Conservation (phyloP, 169 alveolate genomes). For the Besnoitia besnoiti region DNA sequence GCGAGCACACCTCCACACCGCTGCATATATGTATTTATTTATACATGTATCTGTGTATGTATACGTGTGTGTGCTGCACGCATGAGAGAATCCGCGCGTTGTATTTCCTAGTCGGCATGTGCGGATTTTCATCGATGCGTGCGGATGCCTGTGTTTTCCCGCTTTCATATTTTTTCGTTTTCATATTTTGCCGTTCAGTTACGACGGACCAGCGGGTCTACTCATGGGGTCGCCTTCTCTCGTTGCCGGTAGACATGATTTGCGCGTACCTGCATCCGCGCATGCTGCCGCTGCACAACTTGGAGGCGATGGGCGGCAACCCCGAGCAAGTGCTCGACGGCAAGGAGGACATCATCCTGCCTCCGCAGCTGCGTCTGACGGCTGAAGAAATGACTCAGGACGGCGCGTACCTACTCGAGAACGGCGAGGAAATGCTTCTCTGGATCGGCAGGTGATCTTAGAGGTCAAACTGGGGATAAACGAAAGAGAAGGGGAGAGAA, state of each 20-base stretch:
- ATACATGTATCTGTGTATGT: too few species aligned
- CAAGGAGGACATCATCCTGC: slow-evolving; percentile 64
- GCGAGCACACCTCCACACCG: too few species aligned
- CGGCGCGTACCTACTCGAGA: slow-evolving; percentile 86
- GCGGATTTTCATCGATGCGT: too few species aligned
- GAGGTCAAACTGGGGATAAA: too few species aligned
- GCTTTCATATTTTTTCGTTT: neutral
- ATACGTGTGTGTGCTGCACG: too few species aligned
- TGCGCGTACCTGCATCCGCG: slow-evolving; percentile 42
- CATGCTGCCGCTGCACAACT: slow-evolving; percentile 31
- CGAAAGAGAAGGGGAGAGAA: too few species aligned
- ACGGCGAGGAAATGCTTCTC: slow-evolving; percentile 87
- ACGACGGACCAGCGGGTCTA: slow-evolving; percentile 53
- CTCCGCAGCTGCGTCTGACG: slow-evolving; percentile 81
- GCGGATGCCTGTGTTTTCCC: neutral
- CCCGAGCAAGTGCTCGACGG: neutral
- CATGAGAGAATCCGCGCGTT: too few species aligned
- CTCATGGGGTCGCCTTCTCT: slow-evolving; percentile 32
- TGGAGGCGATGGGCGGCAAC: neutral
- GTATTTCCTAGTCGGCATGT: too few species aligned
- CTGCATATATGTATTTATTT: too few species aligned
- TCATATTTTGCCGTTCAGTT: neutral
- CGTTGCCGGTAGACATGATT: slow-evolving; percentile 1
- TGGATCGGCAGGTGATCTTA: slow-evolving; percentile 91
- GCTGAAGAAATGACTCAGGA: slow-evolving; percentile 84